Evolutionary conservation across 805 yeast species (phyloP).

Genomic region (Scheffersomyces amazonensis): DNA sequence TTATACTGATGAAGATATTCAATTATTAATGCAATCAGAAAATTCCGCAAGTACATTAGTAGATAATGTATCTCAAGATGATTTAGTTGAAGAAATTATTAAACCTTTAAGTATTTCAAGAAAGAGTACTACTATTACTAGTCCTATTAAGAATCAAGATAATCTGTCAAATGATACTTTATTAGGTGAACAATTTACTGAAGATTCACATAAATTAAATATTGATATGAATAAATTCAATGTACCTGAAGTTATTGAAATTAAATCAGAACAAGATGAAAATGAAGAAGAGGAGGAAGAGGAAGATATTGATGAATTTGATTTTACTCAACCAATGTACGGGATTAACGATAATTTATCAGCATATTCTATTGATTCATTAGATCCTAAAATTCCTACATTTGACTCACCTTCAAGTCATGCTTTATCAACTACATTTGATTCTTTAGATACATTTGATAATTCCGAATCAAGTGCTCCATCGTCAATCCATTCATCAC

Average conservation of each 20-base stretch:
- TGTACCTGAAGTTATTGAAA: too few relatives aligned
- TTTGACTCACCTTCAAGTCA: too few relatives aligned
- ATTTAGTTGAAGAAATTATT: not conserved
- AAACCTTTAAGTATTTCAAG: slow-evolving; percentile 8
- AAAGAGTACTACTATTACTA: slow-evolving; percentile 2
- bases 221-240: not conserved
- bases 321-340: not conserved
- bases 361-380: slow-evolving; percentile 1
- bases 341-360: not conserved
- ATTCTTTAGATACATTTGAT: too few relatives aligned
- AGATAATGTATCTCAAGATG: slow-evolving; percentile 6
- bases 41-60: slow-evolving; percentile 16
- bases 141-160: not conserved
- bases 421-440: too few relatives aligned
- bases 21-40: slow-evolving; percentile 15
- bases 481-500: not conserved
- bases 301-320: not conserved
- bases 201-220: not conserved
- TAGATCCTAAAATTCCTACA: not conserved
- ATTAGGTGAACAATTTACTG: slow-evolving; percentile 2
- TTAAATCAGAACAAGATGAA: too few relatives aligned
- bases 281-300: not conserved
- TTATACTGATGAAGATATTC: slow-evolving; percentile 28
- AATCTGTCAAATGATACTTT: slow-evolving; percentile 12
- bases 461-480: too few relatives aligned